Evolutionary conservation across 2,329 filamentous ascomycete genomes (phyloP), one percentile per base, ranked within the genome.

Genomic region (Fusarium sp.): DNA sequence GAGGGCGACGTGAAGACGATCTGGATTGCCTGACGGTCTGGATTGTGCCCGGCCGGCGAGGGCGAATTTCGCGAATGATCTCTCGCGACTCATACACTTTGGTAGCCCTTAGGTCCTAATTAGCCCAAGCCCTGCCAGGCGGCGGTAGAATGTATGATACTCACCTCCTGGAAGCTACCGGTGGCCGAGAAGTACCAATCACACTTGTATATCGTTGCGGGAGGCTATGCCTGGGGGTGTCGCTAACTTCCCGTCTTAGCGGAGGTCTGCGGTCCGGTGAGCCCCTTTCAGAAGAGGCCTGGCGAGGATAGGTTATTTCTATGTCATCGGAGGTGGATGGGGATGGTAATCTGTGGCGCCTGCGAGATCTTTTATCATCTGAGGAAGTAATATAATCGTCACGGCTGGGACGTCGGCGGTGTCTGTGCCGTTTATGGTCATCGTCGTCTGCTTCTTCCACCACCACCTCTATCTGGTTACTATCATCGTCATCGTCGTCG

Each of bases 161-260:
- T 54, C 54, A 78, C 79, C 76, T 78, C 61, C 76, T 75, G 7
- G 78, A 79, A 7, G 78, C 68, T 6, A 80, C 67, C 4, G 79
- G 79, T 7, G 79, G 79, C 10, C 79, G 73, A 43, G 79, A 78
- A 44, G 74, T 72, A 44, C 78, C 78, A 56, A 81, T 78, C 9
- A 80, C 72, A 60, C 77, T 77, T 2, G 73, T 51, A 2, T 73
- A 68, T 39, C 76, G 70, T 43, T 66, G 65, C 9, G 68, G 74
- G 8, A 74, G 71, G 47, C 70, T 73, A 36, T 74, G 72, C 48
- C 73, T 77, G 40, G 77, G 76, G 4, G 75, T 74, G 15, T 76
- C 73, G 61, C 78, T 80, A 15, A 71, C 68, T 34, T 77, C 74
- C 15, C 73, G 71, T 54, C 78, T 77, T 27, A 76, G 68, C 18